A percentile compares a stretch with the other conserved stretches of the same genome.
These are phyloP conservation scores for Melampsora americana DNA, from an alignment of 1,284 basidiomycete genomes.

Conservation along the genomic window DNA sequence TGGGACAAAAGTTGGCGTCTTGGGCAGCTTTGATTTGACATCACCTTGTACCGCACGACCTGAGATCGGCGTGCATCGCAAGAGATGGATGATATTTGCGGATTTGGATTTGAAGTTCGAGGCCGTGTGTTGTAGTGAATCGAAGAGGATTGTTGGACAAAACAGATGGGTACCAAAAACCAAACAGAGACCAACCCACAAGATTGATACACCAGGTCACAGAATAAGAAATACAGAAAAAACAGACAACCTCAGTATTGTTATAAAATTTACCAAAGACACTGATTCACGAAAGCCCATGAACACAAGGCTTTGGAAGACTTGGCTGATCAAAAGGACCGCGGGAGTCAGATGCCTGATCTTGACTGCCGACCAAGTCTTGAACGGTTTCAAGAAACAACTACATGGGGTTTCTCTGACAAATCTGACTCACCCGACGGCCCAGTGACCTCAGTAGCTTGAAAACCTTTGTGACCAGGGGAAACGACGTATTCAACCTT, in stretches of 20 bases:
- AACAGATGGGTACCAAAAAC: slow-evolving; percentile 4
- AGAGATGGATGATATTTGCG: background rate
- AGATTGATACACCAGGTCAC: background rate
- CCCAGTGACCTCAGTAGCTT: slow-evolving; percentile 43
- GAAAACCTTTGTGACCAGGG: slow-evolving; percentile 44
- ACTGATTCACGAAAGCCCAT: background rate
- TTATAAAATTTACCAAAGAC: background rate
- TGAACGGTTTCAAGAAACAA: no score
- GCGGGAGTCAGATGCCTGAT: no score
- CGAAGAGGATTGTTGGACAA: background rate
- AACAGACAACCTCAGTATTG: slow-evolving; percentile 6
- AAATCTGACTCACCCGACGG: slow-evolving; percentile 32
- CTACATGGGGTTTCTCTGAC: no score
- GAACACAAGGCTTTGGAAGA: background rate
- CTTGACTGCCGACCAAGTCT: no score
- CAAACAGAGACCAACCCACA: background rate
- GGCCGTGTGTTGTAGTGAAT: background rate
- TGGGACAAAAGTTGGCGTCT: slow-evolving; percentile 44
- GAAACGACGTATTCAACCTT: slow-evolving; percentile 43
- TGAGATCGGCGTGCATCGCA: background rate
- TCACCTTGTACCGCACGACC: slow-evolving; percentile 43
- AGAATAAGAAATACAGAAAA: background rate
- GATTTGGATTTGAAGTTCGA: background rate
- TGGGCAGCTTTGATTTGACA: slow-evolving; percentile 41
- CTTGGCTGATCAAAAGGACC: no score